These are phyloP conservation scores for Zasmidium citrigriseum DNA, from an alignment of 2,329 filamentous ascomycete genomes.

Conservation along the genomic window DNA sequence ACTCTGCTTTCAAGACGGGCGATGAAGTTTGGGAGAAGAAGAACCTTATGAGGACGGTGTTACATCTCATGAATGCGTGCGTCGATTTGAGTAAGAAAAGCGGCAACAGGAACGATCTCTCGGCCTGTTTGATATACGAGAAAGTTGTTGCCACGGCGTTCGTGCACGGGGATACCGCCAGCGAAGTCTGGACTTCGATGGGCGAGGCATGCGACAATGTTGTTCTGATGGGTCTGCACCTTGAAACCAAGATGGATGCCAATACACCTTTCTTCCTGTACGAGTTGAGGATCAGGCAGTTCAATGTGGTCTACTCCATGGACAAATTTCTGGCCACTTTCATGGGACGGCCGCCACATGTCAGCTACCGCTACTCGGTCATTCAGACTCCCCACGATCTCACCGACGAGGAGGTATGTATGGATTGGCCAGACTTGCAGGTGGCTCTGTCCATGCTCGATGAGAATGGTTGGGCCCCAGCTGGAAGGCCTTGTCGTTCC, in stretches of 20 bases:
- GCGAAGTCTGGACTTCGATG: constrained; percentile 25
- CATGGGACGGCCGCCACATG: constrained; percentile 22
- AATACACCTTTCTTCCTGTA: constrained; percentile 25
- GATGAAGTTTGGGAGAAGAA: not conserved
- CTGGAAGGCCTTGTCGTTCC: constrained; percentile 8
- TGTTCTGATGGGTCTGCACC: constrained; percentile 25
- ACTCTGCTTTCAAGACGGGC: constrained; percentile 15
- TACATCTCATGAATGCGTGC: constrained; percentile 19
- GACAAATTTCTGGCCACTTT: constrained; percentile 30
- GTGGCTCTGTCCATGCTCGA: constrained; percentile 8
- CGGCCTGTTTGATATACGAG: constrained; percentile 25
- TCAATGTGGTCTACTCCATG: constrained; percentile 24
- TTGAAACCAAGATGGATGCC: constrained; percentile 20
- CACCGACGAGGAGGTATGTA: constrained; percentile 17
- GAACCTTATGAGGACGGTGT: constrained; percentile 5
- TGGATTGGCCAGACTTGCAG: constrained; percentile 8
- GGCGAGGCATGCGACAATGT: constrained; percentile 26
- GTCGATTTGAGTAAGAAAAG: constrained; percentile 24
- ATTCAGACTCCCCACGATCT: constrained; percentile 18
- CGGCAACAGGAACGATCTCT: constrained; percentile 25
- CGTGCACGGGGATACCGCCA: constrained; percentile 24
- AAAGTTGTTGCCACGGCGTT: constrained; percentile 15
- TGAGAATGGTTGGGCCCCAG: constrained; percentile 11
- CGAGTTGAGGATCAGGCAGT: constrained; percentile 23
- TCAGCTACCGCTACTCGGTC: constrained; percentile 21